A percentile compares a stretch with the other conserved stretches of the same genome.
Evolutionary conservation across 306 rosid genomes (phyloP).

Genomic region (Cicer cuneatum): DNA sequence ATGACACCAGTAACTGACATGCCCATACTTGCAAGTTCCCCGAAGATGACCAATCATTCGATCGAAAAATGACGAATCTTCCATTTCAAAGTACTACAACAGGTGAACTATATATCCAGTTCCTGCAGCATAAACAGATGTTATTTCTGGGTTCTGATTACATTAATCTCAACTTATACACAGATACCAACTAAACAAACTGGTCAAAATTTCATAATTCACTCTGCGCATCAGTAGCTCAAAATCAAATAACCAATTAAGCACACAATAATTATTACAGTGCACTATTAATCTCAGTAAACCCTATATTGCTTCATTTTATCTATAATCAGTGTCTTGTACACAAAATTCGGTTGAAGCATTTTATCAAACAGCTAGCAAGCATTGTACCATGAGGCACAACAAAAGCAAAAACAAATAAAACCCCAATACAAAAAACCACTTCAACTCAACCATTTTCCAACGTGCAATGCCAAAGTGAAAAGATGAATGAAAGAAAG

Average conservation of each 20-base stretch:
- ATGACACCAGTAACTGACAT: slow-evolving; percentile 12
- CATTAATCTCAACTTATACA: slow-evolving; percentile 18
- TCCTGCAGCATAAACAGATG: slow-evolving; percentile 44
- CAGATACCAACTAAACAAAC: slow-evolving; percentile 13
- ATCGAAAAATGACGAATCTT: slow-evolving; percentile 63
- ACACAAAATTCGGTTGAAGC: slow-evolving; percentile 1
- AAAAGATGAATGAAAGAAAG: neutral
- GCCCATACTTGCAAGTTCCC: slow-evolving; percentile 77
- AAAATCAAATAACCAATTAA: slow-evolving; percentile 2
- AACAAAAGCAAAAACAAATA: neutral
- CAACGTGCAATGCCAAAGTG: neutral
- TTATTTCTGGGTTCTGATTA: neutral
- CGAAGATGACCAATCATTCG: slow-evolving; percentile 71
- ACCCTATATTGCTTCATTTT: neutral
- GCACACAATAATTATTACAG: neutral
- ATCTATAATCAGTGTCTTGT: neutral
- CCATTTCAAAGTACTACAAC: slow-evolving; percentile 52
- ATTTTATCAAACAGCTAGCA: slow-evolving; percentile 32
- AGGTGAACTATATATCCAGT: slow-evolving; percentile 22
- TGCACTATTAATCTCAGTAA: slow-evolving; percentile 4
- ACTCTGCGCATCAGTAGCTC: neutral
- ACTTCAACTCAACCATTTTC: neutral
- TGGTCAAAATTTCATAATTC: slow-evolving; percentile 8
- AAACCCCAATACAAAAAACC: neutral
- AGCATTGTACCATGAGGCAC: slow-evolving; percentile 3